These are phyloP conservation scores for Cryptococcus sp. DNA, from an alignment of 1,284 basidiomycete genomes.

Conservation along the genomic window DNA sequence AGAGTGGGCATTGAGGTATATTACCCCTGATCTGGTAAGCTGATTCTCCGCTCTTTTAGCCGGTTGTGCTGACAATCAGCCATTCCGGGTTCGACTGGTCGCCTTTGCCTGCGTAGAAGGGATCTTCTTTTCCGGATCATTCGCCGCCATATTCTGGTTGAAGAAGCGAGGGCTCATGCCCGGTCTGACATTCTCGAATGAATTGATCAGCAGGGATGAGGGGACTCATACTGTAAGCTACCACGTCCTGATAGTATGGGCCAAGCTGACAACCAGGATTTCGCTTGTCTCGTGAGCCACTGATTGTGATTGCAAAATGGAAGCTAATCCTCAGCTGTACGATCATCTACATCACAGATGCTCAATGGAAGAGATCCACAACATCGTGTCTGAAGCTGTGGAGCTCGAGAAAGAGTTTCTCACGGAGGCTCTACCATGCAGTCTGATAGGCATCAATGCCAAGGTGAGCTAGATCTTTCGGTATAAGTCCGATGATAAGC, in stretches of 20 bases:
- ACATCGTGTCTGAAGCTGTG: constrained; percentile 76
- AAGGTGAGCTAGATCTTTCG: constrained; percentile 41
- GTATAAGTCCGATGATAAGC: constrained; percentile 2
- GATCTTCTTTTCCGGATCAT: constrained; percentile 93
- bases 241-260: neutral
- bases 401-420: constrained; percentile 76
- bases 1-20: constrained; percentile 88
- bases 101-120: constrained; percentile 96
- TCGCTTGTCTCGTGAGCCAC: constrained; percentile 28
- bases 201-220: constrained; percentile 92
- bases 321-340: constrained; percentile 70
- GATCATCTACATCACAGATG: constrained; percentile 67
- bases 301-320: neutral
- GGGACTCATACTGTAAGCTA: constrained; percentile 77
- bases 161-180: constrained; percentile 99
- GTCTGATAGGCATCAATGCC: constrained; percentile 54
- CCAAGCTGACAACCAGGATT: constrained; percentile 53
- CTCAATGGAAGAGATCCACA: constrained; percentile 65
- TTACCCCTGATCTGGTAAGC: constrained; percentile 60
- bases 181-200: constrained; percentile 91
- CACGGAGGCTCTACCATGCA: constrained; percentile 55
- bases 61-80: constrained; percentile 50
- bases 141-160: constrained; percentile 96
- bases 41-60: neutral
- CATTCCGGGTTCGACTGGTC: constrained; percentile 81